These are phyloP conservation scores for Rhynchospora breviuscula DNA, from an alignment of 176 grass and related monocot species.

Conservation along the genomic window DNA sequence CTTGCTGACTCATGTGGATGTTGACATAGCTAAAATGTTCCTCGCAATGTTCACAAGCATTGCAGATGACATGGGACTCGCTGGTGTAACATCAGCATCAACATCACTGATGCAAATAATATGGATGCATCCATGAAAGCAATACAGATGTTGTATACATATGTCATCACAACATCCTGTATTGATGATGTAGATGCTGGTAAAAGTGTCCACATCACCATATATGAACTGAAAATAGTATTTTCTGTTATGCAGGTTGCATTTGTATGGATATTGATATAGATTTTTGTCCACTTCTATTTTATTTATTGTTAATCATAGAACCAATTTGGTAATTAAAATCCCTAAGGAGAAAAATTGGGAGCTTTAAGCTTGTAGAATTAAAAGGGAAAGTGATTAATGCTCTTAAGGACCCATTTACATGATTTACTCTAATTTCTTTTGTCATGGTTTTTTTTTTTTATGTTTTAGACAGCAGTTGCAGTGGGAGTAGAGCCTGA, in stretches of 20 bases:
- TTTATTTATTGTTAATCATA: not conserved
- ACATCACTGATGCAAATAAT: not conserved
- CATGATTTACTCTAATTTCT: conserved; percentile 1
- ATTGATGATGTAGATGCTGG: not conserved
- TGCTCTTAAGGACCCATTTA: not conserved
- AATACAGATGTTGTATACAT: not conserved
- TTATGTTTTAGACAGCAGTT: conserved; percentile 66
- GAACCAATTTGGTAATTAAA: not conserved
- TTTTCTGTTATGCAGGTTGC: not conserved
- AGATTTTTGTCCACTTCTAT: not conserved
- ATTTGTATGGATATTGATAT: not conserved
- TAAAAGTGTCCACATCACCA: not conserved
- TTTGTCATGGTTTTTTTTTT: conserved; percentile 15
- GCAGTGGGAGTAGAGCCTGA: conserved; percentile 88
- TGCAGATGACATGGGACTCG: not conserved
- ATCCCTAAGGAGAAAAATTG: not conserved
- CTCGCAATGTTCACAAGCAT: not conserved
- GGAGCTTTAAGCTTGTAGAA: not conserved
- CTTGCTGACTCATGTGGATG: not conserved
- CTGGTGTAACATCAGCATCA: not conserved
- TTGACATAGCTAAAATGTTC: not conserved
- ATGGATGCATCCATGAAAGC: not conserved
- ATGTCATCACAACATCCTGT: not conserved
- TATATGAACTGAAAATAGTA: not conserved
- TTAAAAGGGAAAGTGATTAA: not conserved